Evolutionary conservation across 352 stramenopile species (phyloP).

Genomic region (Globisporangium iwayamae): DNA sequence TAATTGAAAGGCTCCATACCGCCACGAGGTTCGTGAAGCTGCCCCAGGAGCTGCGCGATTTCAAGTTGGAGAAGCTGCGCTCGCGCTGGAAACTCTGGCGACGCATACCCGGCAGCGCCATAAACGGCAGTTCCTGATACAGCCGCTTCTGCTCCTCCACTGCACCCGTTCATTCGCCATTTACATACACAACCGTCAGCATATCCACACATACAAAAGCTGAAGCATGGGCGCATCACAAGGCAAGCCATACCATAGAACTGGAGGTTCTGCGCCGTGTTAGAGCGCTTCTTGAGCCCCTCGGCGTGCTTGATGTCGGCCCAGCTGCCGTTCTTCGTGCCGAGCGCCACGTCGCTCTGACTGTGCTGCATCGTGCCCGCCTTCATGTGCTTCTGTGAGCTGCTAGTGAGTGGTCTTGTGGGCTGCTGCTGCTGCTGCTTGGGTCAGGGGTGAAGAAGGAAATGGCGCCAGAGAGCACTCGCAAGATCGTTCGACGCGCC

Average conservation of each 20-base stretch:
- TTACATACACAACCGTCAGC: neutral
- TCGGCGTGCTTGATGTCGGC: slow-evolving; percentile 65
- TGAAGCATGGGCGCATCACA: neutral
- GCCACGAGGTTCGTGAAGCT: slow-evolving; percentile 49
- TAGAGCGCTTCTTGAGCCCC: slow-evolving; percentile 72
- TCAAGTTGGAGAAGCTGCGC: slow-evolving; percentile 67
- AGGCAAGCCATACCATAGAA: slow-evolving; percentile 52
- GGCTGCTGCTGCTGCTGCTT: neutral
- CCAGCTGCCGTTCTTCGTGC: slow-evolving; percentile 56
- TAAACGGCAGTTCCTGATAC: slow-evolving; percentile 74
- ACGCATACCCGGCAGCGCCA: slow-evolving; percentile 64
- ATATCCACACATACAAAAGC: neutral
- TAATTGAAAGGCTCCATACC: neutral
- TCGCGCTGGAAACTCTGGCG: slow-evolving; percentile 71
- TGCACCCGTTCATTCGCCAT: slow-evolving; percentile 8
- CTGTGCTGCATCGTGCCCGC: slow-evolving; percentile 58
- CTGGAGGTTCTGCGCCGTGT: slow-evolving; percentile 73
- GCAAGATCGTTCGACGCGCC: slow-evolving; percentile 5
- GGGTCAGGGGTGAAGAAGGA: neutral
- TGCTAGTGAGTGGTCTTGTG: neutral
- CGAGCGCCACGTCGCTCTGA: slow-evolving; percentile 63
- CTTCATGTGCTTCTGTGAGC: neutral
- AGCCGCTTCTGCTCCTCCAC: slow-evolving; percentile 70
- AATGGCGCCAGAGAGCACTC: slow-evolving; percentile 4
- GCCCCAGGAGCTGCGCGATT: slow-evolving; percentile 53